Evolutionary conservation across 2,329 filamentous ascomycete species (phyloP), one percentile per base, ranked within the genome.

Genomic region (Alternaria consortialis): DNA sequence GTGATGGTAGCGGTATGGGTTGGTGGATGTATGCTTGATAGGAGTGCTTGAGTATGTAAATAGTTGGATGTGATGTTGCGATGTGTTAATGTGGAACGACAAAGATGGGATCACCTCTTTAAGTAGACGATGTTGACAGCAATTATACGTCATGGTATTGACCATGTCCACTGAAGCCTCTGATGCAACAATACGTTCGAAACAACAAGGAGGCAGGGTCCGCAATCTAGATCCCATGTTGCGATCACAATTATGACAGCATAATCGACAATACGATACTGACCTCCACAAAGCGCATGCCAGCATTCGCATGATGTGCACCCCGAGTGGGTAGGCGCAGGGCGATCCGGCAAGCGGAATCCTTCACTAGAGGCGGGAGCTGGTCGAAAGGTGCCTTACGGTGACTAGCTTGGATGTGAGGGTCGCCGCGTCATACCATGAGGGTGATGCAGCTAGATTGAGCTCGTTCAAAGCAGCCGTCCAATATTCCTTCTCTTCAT

Each of bases 181-280:
- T 52, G 44, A 32, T 56, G 31, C 39, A n/a, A 56, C 37, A 50
- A 5, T 7, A 11, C 9, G 12, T 23, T 20, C 20, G 17, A 40
- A 25, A 55, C 29, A 11, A 20, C 34, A 36, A 13, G 8, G 32
- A 46, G 36, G 34, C n/a, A 27, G 17, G 29, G 32, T 20, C 12
- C 23, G 44, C 57, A 37, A 53, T 43, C 31, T 27, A 27, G 46
- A 56, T 32, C 20, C 42, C 31, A 60, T 32, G 37, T 15, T 44
- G 23, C 31, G 31, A 61, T 62, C 59, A 23, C 53, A 36, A 55
- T 56, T 46, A 68, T 72, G 71, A 73, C 68, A 71, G 43, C 68
- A 73, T 70, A 46, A 63, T 54, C 55, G 36, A 57, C 40, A 43
- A 15, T 23, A n/a, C 32, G 31, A 54, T 40, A 25, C 9, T 37